Evolutionary conservation across 495 filamentous ascomycete genomes (phyloP).

Genomic region (Ramalina peruviana): DNA sequence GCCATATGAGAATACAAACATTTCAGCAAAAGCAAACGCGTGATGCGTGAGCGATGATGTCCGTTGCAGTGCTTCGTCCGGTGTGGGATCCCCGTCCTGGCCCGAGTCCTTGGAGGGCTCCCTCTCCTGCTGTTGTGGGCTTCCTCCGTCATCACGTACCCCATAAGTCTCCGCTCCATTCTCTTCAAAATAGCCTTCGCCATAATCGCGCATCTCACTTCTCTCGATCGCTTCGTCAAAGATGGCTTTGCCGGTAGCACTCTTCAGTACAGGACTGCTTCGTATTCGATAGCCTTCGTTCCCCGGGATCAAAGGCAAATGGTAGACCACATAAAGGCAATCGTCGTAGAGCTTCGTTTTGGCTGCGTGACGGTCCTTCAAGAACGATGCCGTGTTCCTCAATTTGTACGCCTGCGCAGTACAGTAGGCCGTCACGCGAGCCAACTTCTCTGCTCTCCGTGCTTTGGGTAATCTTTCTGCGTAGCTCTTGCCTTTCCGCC

Average conservation of each 20-base stretch:
- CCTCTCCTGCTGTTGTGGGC: slow-evolving; percentile 21
- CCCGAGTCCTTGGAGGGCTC: slow-evolving; percentile 4
- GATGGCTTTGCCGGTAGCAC: slow-evolving; percentile 79
- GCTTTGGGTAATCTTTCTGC: slow-evolving; percentile 89
- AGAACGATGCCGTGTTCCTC: slow-evolving; percentile 70
- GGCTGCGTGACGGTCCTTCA: slow-evolving; percentile 79
- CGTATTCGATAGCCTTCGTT: slow-evolving; percentile 71
- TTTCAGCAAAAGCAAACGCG: slow-evolving; percentile 68
- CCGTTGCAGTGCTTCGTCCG: slow-evolving; percentile 12
- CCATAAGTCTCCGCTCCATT: slow-evolving; percentile 28
- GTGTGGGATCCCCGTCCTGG: slow-evolving; percentile 2
- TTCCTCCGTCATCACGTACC: slow-evolving; percentile 21
- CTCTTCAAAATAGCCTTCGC: slow-evolving; percentile 72
- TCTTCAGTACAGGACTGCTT: slow-evolving; percentile 84
- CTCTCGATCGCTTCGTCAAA: slow-evolving; percentile 94
- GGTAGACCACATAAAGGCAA: slow-evolving; percentile 90
- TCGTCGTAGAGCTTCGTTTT: slow-evolving; percentile 98
- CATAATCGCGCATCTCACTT: slow-evolving; percentile 77
- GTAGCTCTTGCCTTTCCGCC: slow-evolving; percentile 74
- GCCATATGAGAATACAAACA: slow-evolving; percentile 97
- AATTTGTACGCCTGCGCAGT: slow-evolving; percentile 89
- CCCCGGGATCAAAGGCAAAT: slow-evolving; percentile 76
- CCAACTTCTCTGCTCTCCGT: slow-evolving; percentile 70
- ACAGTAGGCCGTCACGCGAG: slow-evolving; percentile 89
- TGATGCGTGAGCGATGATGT: slow-evolving; percentile 35